Percentiles rank a stretch among this genome's conserved stretches.
Evolutionary conservation across 768 basidiomycete species (phyloP).

Genomic region (Paxillus involutus): DNA sequence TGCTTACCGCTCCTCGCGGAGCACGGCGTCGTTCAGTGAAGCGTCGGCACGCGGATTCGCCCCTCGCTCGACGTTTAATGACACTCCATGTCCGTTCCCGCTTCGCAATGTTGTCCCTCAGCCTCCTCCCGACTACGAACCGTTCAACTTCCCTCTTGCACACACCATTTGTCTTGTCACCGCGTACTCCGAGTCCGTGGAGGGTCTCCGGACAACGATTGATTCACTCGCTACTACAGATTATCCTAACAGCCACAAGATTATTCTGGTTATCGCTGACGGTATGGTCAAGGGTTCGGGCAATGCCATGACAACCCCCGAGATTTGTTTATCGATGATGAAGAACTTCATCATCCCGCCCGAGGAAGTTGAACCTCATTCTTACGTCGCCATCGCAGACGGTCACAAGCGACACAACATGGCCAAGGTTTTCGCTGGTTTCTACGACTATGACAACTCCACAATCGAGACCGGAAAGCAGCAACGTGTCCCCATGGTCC

Average conservation of each 20-base stretch:
- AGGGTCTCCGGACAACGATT: constrained; percentile 95
- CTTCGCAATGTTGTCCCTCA: constrained; percentile 88
- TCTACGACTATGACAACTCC: constrained; percentile 91
- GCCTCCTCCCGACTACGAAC: constrained; percentile 87
- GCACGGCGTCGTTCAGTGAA: constrained; percentile 74
- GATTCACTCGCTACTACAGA: constrained; percentile 98
- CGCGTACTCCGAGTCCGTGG: constrained; percentile 95
- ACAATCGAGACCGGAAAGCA: constrained; percentile 92
- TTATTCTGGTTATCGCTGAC: constrained; percentile 94
- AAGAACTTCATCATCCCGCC: constrained; percentile 82
- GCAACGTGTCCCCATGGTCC: constrained; percentile 92
- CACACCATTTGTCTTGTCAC: constrained; percentile 97
- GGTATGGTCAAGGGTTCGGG: constrained; percentile 98
- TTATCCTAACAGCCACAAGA: constrained; percentile 96
- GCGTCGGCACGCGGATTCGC: constrained; percentile 25
- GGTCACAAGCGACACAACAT: constrained; percentile 99
- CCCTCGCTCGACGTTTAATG: constrained; percentile 52
- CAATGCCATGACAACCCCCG: constrained; percentile 85
- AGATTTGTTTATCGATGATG: constrained; percentile 97
- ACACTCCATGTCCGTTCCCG: constrained; percentile 90
- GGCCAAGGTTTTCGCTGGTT: constrained; percentile 98
- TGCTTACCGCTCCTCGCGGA: constrained; percentile 70
- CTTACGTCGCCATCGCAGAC: constrained; percentile 98
- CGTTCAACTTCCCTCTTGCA: constrained; percentile 92
- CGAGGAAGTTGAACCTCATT: constrained; percentile 87